Evolutionary conservation across 768 basidiomycete species (phyloP).

Genomic region (Lyophyllum shimeji): DNA sequence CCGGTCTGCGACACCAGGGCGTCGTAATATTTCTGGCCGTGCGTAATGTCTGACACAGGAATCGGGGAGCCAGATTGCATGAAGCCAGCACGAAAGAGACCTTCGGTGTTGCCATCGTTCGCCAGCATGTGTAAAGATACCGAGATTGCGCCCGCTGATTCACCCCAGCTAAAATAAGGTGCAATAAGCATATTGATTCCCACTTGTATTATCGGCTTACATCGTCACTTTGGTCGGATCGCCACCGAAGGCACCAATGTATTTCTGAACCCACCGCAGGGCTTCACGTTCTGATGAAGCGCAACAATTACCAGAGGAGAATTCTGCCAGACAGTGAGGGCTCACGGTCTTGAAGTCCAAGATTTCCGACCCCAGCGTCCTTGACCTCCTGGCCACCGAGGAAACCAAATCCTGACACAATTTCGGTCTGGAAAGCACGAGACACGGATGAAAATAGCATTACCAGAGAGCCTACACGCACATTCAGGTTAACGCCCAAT

Average conservation of each 20-base stretch:
- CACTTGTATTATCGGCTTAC: conserved; percentile 35
- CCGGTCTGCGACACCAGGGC: conserved; percentile 37
- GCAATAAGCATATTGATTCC: background rate
- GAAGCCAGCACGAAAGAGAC: conserved; percentile 48
- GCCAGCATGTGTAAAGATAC: conserved; percentile 49
- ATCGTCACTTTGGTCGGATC: conserved; percentile 56
- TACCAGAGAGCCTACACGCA: conserved; percentile 8
- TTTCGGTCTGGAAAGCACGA: background rate
- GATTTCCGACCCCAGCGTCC: conserved; percentile 53
- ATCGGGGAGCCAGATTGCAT: conserved; percentile 51
- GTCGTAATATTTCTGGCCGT: conserved; percentile 47
- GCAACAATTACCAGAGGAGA: background rate
- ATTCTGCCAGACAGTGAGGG: background rate
- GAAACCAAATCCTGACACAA: conserved; percentile 39
- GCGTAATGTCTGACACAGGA: conserved; percentile 41
- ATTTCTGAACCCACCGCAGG: conserved; percentile 64
- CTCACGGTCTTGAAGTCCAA: conserved; percentile 68
- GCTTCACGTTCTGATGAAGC: conserved; percentile 47
- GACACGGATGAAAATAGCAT: background rate
- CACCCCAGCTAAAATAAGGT: conserved; percentile 40
- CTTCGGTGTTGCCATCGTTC: conserved; percentile 42
- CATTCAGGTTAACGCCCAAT: background rate
- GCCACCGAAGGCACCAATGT: conserved; percentile 64
- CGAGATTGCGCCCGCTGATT: conserved; percentile 57
- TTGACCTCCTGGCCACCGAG: conserved; percentile 51